Evolutionary conservation across 164 flowering plant species (phyloP).

Genomic region (Dillenia suffruticosa): DNA sequence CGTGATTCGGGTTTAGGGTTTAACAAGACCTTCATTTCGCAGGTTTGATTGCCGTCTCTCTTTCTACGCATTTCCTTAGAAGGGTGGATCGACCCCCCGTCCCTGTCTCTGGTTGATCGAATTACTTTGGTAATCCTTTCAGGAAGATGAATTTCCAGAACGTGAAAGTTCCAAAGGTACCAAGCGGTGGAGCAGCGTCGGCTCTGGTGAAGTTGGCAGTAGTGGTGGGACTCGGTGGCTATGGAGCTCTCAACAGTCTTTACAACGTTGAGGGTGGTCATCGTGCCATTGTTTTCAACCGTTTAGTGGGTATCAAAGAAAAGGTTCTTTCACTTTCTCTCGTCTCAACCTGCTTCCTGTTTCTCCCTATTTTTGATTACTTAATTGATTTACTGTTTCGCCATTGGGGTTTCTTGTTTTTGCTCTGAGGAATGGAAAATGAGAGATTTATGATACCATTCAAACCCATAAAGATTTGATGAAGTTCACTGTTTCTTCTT

Average conservation of each 20-base stretch:
- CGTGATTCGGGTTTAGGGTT: too few species aligned
- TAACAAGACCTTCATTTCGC: too few species aligned
- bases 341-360: neutral
- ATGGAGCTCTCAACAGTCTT: conserved; percentile 70
- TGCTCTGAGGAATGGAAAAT: too few species aligned
- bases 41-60: too few species aligned
- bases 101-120: too few species aligned
- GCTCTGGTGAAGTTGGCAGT: conserved; percentile 54
- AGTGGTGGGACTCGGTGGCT: conserved; percentile 64
- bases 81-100: too few species aligned
- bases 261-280: conserved; percentile 98
- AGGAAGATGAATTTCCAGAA: neutral
- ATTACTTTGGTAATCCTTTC: too few species aligned
- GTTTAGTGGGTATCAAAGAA: conserved; percentile 77
- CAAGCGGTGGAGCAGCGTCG: conserved; percentile 13
- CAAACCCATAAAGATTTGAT: too few species aligned
- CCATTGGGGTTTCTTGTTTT: too few species aligned
- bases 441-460: too few species aligned
- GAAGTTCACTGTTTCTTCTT: too few species aligned
- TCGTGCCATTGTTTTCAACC: conserved; percentile 87
- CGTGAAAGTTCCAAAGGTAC: neutral
- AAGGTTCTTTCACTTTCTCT: conserved; percentile 34
- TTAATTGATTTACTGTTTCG: neutral
- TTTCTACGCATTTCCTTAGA: too few species aligned
- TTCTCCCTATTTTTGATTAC: neutral